Base-by-base conservation (phyloP, 2,329 filamentous ascomycete genomes). In the Diaporthe sp. region DNA sequence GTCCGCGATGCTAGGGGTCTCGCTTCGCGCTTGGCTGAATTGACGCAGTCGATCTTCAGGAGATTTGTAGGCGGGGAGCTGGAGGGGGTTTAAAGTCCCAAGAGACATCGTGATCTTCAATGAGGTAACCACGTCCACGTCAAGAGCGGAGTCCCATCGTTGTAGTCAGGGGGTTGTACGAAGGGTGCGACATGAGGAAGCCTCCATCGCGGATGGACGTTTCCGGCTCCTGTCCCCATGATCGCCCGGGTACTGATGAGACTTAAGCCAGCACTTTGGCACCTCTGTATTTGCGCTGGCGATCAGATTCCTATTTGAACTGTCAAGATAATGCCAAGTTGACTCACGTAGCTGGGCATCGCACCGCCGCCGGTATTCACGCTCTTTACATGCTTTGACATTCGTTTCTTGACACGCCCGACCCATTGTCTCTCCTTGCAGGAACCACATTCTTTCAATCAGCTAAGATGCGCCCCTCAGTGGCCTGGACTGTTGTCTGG, bases 361-460 rank as follows among this genome's bases (percentile, higher is more conserved):
- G 37, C n/a, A 13, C 17, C 44, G 46, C 31, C 62, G 34, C 28
- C 46, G 62, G 31, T 46, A 68, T 28, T 39, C 34, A 68, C 62
- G 37, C 62, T 68, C 62, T 68, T 68, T 68, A 53, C 62, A 68
- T 68, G 44, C 13, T 68, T 68, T 68, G 62, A 68, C 62, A 68
- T 17, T 68, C 44, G 22, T 68, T 68, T 51, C 62, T 68, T 25
- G 31, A 37, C 22, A 25, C 62, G 62, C 31, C 62, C 62, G 62
- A 53, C 44, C 62, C 62, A 51, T 53, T 51, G 62, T 68, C 62
- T 51, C 46, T 68, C 62, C 28, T 68, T 68, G 4, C 17, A 37
- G 31, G 44, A 68, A 68, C 17, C 25, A 34, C 31, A 4, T 37
- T 53, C 28, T 53, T 67, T n/a, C 19, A 1, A 67, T 15, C 12